These are phyloP conservation scores for Actinomortierella ambigua DNA, from an alignment of 371 early-diverging fungal species.

Conservation along the genomic window DNA sequence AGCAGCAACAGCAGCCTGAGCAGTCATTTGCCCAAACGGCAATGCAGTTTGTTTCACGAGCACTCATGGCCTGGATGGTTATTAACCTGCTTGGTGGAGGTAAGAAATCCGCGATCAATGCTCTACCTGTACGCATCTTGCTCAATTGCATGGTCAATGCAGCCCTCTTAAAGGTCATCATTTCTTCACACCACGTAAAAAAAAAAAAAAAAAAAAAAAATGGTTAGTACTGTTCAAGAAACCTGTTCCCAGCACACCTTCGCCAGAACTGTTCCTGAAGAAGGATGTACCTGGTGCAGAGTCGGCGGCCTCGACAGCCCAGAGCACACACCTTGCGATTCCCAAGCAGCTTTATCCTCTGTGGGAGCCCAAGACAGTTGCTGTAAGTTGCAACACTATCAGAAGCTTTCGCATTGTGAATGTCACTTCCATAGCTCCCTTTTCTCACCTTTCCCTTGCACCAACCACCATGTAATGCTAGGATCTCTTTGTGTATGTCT, in stretches of 20 bases:
- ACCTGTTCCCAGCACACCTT: constrained; percentile 7
- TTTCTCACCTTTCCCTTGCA: neutral
- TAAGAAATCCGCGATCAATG: neutral
- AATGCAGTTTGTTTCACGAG: constrained; percentile 31
- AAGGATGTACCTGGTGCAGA: constrained; percentile 12
- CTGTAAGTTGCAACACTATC: constrained; percentile 13
- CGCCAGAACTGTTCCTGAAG: constrained; percentile 3
- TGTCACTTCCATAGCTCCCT: neutral
- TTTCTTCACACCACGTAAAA: constrained; percentile 7
- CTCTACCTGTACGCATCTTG: neutral
- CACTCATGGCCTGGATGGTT: constrained; percentile 26
- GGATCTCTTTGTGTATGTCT: constrained; percentile 60
- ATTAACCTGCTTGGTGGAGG: constrained; percentile 24
- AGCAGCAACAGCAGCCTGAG: constrained; percentile 11
- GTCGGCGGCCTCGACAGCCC: neutral
- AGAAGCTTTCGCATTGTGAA: neutral
- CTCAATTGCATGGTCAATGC: neutral
- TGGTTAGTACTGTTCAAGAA: constrained; percentile 4
- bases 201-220: constrained; percentile 17
- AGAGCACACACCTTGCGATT: neutral
- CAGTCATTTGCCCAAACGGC: constrained; percentile 14
- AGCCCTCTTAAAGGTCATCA: neutral
- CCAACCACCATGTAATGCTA: neutral
- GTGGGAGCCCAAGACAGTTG: constrained; percentile 25
- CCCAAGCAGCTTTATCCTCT: constrained; percentile 27